phyloP scores from a whole-genome alignment of 768 basidiomycete species.

The Steccherinum ochraceum region DNA sequence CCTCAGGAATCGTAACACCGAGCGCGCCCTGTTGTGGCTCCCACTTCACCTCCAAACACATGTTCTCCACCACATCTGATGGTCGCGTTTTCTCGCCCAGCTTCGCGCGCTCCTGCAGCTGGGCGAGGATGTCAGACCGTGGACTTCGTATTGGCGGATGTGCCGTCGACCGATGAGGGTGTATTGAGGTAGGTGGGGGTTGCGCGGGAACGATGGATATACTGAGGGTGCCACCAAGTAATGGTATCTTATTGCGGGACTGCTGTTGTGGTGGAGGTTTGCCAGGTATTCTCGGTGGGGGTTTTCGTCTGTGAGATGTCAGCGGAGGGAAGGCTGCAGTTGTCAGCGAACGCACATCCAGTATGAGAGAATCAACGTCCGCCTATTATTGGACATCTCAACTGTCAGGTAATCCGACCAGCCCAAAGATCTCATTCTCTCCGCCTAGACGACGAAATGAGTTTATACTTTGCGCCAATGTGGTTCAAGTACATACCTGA shows the following conservation, averaged over 20 bases:
- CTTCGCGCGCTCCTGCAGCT: conserved; percentile 60
- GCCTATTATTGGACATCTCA: conserved; percentile 61
- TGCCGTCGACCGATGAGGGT: background rate
- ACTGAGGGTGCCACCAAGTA: conserved; percentile 65
- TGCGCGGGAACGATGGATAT: conserved; percentile 61
- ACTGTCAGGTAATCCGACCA: conserved; percentile 76
- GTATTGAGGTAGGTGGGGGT: conserved; percentile 20
- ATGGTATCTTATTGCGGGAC: conserved; percentile 43
- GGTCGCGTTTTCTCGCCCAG: conserved; percentile 40
- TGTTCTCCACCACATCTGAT: conserved; percentile 71
- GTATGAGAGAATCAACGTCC: conserved; percentile 69
- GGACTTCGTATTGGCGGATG: conserved; percentile 50
- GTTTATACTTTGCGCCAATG: background rate
- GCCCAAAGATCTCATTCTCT: conserved; percentile 76
- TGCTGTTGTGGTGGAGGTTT: conserved; percentile 23
- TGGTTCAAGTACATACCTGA: conserved; percentile 37
- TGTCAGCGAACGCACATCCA: conserved; percentile 64
- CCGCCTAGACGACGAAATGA: conserved; percentile 34
- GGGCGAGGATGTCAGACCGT: conserved; percentile 46
- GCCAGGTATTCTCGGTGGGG: conserved; percentile 23
- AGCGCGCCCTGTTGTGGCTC: conserved; percentile 64
- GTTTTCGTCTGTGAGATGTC: conserved; percentile 29
- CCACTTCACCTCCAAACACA: conserved; percentile 71
- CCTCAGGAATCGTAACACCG: conserved; percentile 48
- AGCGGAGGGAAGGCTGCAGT: conserved; percentile 5